Base-by-base conservation (phyloP, 2,329 filamentous ascomycete genomes). In the Cytospora piceae region DNA sequence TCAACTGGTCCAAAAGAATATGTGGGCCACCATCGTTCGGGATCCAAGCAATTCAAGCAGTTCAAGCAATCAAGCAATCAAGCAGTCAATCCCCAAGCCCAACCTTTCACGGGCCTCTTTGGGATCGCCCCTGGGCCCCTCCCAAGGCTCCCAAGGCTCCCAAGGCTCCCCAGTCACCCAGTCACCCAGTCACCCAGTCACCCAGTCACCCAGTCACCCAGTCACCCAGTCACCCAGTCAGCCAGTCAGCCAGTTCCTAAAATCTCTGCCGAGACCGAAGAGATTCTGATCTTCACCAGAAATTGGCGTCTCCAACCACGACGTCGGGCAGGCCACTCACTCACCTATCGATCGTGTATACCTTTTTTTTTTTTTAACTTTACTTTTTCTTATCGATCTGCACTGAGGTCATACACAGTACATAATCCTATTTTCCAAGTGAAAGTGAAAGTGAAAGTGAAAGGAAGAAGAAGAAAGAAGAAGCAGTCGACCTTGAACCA, bases 231-330 rank as follows among this genome's bases (percentile, higher is more conserved):
- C n/a, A n/a, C n/a, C n/a, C n/a, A n/a, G n/a, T n/a, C n/a, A n/a
- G n/a, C n/a, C n/a, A n/a, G n/a, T n/a, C n/a, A n/a, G n/a, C 39
- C 61, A 12, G 42, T 22, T 42, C n/a, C 24, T 49, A 63, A 63
- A 37, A 20, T 57, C 61, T 63, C 61, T 64, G 31, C 37, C 51
- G 60, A 11, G 54, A 53, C 6, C 61, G 34, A 55, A 53, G 65
- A 67, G 42, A 67, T 67, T 67, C 65, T 55, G 65, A 67, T 67
- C 65, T 57, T 64, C 65, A 58, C 65, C 37, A 57, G 64, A 57
- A 42, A 63, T 58, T 53, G 53, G 20, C 24, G 32, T 52, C 27
- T 57, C 46, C 53, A 52, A 37, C 53, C 49, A 34, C 39, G 27
- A 29, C 39, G 37, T 63, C 31, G 53, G 39, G 37, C 60, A 56